Percentiles rank a stretch among this genome's conserved stretches.
These are phyloP conservation scores for Urtica urens DNA, from an alignment of 306 rosid genomes.

Conservation along the genomic window DNA sequence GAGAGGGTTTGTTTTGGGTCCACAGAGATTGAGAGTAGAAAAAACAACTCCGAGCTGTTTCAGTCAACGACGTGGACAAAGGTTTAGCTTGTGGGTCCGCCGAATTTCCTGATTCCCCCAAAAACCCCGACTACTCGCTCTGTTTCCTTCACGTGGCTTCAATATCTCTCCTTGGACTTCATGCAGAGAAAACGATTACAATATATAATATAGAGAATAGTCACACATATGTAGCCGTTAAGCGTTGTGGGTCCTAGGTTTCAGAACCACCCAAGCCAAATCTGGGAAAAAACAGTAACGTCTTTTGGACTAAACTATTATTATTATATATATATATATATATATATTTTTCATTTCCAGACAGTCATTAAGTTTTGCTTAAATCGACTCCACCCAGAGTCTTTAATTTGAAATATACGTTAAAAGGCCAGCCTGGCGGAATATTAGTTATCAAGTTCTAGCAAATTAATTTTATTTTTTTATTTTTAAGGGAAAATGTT, in stretches of 20 bases:
- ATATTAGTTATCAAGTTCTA: too few species aligned
- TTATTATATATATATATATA: too few species aligned
- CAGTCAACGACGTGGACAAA: slow-evolving; percentile 39
- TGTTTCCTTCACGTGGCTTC: slow-evolving; percentile 16
- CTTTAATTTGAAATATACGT: too few species aligned
- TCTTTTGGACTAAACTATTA: not conserved
- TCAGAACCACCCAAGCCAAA: slow-evolving; percentile 2
- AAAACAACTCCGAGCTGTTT: slow-evolving; percentile 8
- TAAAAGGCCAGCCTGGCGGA: too few species aligned
- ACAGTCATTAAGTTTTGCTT: slow-evolving; percentile 6
- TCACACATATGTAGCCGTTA: slow-evolving; percentile 42
- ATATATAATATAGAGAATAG: not conserved
- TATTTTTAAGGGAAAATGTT: too few species aligned
- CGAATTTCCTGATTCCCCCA: slow-evolving; percentile 27
- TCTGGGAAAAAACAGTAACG: not conserved
- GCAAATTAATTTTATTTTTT: too few species aligned
- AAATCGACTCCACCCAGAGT: too few species aligned
- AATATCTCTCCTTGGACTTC: not conserved
- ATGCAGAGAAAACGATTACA: not conserved
- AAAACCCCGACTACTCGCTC: slow-evolving; percentile 15
- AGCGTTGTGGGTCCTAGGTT: slow-evolving; percentile 22
- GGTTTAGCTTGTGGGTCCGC: slow-evolving; percentile 19
- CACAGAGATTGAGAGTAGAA: slow-evolving; percentile 20
- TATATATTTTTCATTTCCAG: slow-evolving; percentile 12
- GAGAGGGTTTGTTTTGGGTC: slow-evolving; percentile 18